phyloP scores from a whole-genome alignment of 2,329 filamentous ascomycete species.

The Myriosclerotinia scirpicola region DNA sequence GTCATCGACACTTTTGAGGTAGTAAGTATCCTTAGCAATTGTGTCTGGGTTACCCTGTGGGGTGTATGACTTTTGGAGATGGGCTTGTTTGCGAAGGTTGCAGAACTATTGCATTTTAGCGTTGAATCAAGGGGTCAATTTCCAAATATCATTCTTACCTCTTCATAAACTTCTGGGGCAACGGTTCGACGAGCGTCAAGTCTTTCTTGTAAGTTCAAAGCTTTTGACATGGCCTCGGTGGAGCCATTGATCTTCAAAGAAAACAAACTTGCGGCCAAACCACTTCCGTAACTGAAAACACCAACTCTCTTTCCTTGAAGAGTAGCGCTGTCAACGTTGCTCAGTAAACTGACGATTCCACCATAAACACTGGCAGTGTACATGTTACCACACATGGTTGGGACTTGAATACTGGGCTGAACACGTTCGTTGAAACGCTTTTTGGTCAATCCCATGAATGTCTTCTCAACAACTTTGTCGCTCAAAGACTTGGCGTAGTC shows the following conservation, averaged over 20 bases:
- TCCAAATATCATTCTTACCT: slow-evolving; percentile 52
- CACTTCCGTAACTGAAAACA: slow-evolving; percentile 70
- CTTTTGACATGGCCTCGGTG: slow-evolving; percentile 65
- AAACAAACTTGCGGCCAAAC: slow-evolving; percentile 66
- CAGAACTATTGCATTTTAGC: slow-evolving; percentile 60
- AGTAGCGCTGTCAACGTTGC: slow-evolving; percentile 56
- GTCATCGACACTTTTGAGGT: slow-evolving; percentile 76
- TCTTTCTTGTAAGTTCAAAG: slow-evolving; percentile 67
- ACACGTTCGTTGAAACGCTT: slow-evolving; percentile 81
- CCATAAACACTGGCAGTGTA: slow-evolving; percentile 61
- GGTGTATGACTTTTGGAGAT: slow-evolving; percentile 76
- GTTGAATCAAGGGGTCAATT: slow-evolving; percentile 9
- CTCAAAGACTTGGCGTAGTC: slow-evolving; percentile 76
- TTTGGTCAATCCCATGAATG: slow-evolving; percentile 80
- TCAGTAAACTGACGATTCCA: slow-evolving; percentile 54
- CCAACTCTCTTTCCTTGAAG: slow-evolving; percentile 56
- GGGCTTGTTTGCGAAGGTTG: slow-evolving; percentile 76
- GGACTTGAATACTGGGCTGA: slow-evolving; percentile 69
- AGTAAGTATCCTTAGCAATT: slow-evolving; percentile 69
- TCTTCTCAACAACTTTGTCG: slow-evolving; percentile 84
- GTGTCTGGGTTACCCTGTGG: slow-evolving; percentile 68
- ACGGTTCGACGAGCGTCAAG: slow-evolving; percentile 66
- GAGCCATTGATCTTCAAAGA: slow-evolving; percentile 72
- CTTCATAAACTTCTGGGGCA: slow-evolving; percentile 70
- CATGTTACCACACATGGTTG: slow-evolving; percentile 71